phyloP scores from a whole-genome alignment of 1,139 yeast genomes.

The Candida frijolesensis region DNA sequence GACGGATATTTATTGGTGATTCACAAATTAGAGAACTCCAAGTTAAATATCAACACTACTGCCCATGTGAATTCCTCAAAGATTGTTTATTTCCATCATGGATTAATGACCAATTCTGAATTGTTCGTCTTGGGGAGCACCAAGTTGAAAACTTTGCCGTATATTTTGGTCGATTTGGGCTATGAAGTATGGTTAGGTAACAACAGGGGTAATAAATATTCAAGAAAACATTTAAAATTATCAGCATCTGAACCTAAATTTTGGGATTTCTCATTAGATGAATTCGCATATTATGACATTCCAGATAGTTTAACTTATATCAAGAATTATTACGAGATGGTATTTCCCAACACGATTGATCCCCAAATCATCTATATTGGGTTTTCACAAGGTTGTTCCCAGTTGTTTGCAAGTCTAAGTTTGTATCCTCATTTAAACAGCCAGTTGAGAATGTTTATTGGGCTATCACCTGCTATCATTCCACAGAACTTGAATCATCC shows the following conservation, averaged over 20 bases:
- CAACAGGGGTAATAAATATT: conserved; percentile 39
- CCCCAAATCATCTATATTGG: conserved; percentile 38
- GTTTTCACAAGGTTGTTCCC: conserved; percentile 51
- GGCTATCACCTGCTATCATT: conserved; percentile 49
- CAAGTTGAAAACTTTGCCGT: conserved; percentile 34
- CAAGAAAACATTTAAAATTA: conserved; percentile 38
- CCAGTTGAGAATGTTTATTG: conserved; percentile 38
- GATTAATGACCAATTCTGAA: conserved; percentile 48
- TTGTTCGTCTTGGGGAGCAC: conserved; percentile 42
- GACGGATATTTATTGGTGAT: conserved; percentile 45
- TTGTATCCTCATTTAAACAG: conserved; percentile 37
- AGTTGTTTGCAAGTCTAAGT: conserved; percentile 45
- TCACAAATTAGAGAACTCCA: conserved; percentile 33
- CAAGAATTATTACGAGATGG: conserved; percentile 15
- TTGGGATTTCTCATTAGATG: conserved; percentile 88
- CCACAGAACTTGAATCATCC: conserved; percentile 46
- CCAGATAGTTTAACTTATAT: conserved; percentile 75
- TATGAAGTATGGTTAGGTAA: conserved; percentile 43
- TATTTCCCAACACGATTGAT: neutral
- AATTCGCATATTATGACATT: conserved; percentile 80
- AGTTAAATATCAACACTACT: neutral
- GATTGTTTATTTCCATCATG: conserved; percentile 51
- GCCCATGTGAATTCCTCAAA: conserved; percentile 9
- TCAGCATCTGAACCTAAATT: conserved; percentile 52
- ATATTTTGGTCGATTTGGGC: conserved; percentile 31